Evolutionary conservation across 1,139 yeast species (phyloP).

Genomic region (Lodderomyces orthopsilosis): DNA sequence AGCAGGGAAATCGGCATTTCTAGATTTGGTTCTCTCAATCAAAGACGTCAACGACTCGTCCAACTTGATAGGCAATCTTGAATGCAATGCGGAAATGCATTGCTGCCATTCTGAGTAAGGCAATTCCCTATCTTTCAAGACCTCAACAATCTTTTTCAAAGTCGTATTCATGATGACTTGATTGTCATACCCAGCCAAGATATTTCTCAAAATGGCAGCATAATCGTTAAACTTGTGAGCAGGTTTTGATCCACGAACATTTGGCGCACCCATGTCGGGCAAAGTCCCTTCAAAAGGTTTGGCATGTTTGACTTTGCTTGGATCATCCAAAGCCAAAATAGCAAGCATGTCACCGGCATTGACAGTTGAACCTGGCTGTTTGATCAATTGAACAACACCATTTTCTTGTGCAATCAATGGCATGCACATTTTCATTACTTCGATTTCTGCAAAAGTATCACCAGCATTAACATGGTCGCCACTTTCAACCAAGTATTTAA

Average conservation of each 20-base stretch:
- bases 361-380: conserved; percentile 97
- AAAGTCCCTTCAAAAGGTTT: conserved; percentile 91
- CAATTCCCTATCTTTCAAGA: conserved; percentile 72
- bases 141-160: conserved; percentile 65
- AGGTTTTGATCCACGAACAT: conserved; percentile 78
- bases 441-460: conserved; percentile 96
- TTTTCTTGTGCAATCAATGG: conserved; percentile 88
- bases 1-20: conserved; percentile 90
- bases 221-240: conserved; percentile 67
- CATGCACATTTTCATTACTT: conserved; percentile 98
- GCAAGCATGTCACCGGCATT: conserved; percentile 97
- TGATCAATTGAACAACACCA: conserved; percentile 87
- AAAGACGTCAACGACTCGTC: conserved; percentile 64
- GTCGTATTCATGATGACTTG: conserved; percentile 90
- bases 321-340: conserved; percentile 90
- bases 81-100: conserved; percentile 85
- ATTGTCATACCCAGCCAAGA: conserved; percentile 88
- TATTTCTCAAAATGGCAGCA: conserved; percentile 64
- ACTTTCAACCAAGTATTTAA: conserved; percentile 86
- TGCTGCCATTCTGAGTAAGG: conserved; percentile 93
- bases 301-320: conserved; percentile 96
- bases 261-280: conserved; percentile 84
- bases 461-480: conserved; percentile 94
- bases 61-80: conserved; percentile 78
- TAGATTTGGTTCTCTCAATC: conserved; percentile 63